These are phyloP conservation scores for Neurospora sp. DNA, from an alignment of 2,329 filamentous ascomycete species.

Conservation along the genomic window DNA sequence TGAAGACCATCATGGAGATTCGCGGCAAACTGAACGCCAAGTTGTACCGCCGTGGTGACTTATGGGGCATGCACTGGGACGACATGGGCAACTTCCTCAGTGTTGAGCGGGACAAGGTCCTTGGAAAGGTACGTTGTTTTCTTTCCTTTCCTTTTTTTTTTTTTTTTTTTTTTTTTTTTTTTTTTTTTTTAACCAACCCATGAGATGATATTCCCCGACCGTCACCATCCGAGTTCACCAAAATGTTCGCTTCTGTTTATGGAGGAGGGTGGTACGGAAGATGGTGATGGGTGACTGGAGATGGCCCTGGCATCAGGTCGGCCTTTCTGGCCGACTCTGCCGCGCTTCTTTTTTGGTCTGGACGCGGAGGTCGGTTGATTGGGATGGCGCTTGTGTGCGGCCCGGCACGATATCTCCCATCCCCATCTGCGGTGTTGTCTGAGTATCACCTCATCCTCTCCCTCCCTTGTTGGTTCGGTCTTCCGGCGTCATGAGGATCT, in stretches of 20 bases:
- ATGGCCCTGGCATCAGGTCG: background rate
- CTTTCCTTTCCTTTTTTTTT: conserved; percentile 1
- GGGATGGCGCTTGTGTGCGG: background rate
- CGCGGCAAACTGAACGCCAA: conserved; percentile 87
- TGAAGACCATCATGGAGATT: conserved; percentile 91
- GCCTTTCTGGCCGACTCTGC: background rate
- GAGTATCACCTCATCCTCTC: background rate
- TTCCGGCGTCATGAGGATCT: background rate
- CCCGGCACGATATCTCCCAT: background rate
- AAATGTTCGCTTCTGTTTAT: background rate
- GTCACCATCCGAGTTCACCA: background rate
- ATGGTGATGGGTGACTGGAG: background rate
- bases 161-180: conserved; percentile 3
- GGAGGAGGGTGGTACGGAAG: background rate
- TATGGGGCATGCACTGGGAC: conserved; percentile 73
- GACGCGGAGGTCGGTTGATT: background rate
- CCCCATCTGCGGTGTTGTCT: background rate
- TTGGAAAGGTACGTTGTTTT: conserved; percentile 52
- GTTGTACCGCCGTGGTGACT: conserved; percentile 71
- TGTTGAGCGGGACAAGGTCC: conserved; percentile 77
- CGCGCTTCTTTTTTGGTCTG: background rate
- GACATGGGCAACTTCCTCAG: conserved; percentile 75
- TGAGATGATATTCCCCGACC: background rate
- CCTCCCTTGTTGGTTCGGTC: background rate
- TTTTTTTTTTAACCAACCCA: background rate